Evolutionary conservation across 176 grass and related monocot genomes (phyloP).

Genomic region (Ampelocalamus luodianensis): DNA sequence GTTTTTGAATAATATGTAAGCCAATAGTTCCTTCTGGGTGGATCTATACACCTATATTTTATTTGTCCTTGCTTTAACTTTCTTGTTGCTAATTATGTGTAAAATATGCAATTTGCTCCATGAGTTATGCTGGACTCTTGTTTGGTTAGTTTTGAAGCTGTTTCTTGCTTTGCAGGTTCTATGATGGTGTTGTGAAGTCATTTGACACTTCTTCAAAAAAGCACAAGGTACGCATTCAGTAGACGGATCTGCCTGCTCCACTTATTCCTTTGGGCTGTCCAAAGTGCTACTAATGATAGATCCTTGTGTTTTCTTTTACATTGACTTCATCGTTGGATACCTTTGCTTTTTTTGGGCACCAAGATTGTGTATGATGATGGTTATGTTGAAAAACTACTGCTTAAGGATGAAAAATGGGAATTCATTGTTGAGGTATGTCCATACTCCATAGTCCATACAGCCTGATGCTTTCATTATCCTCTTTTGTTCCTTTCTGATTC

Average conservation of each 20-base stretch:
- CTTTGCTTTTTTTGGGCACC: constrained; percentile 6
- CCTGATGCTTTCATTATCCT: background rate
- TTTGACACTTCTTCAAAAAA: constrained; percentile 53
- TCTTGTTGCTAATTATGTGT: constrained; percentile 11
- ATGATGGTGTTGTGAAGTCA: constrained; percentile 57
- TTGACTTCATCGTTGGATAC: background rate
- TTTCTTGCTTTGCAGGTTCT: constrained; percentile 70
- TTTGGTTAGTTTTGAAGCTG: constrained; percentile 36
- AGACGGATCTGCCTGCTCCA: background rate
- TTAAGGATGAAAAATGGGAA: constrained; percentile 74
- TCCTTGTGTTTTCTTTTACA: background rate
- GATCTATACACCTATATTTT: constrained; percentile 4
- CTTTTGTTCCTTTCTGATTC: constrained; percentile 9
- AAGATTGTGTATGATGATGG: constrained; percentile 87
- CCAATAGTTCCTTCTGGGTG: background rate
- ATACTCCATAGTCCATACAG: background rate
- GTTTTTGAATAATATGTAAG: constrained; percentile 5
- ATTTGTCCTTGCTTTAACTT: constrained; percentile 1
- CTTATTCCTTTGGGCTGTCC: constrained; percentile 24
- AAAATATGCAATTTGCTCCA: constrained; percentile 9
- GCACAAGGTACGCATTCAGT: constrained; percentile 60
- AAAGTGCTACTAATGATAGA: constrained; percentile 6
- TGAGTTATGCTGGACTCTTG: constrained; percentile 26
- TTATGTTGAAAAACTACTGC: constrained; percentile 60
- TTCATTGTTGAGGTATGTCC: constrained; percentile 52